Evolutionary conservation across 495 filamentous ascomycete genomes (phyloP).

Genomic region (Xylaria palmicola): DNA sequence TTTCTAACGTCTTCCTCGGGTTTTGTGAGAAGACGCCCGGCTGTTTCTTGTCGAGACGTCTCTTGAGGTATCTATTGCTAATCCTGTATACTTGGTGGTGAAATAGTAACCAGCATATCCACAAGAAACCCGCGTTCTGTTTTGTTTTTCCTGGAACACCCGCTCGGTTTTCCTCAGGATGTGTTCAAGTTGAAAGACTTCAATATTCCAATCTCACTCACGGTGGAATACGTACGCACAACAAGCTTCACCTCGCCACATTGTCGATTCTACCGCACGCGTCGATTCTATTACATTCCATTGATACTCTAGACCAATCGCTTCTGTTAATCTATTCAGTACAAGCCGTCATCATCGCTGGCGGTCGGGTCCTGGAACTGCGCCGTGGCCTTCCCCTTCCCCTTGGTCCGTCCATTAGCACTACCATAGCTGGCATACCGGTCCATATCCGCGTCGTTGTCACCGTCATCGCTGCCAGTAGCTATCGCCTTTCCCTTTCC

Average conservation of each 20-base stretch:
- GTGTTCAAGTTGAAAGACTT: background rate
- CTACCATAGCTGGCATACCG: conserved; percentile 21
- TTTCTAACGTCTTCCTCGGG: background rate
- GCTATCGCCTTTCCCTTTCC: conserved; percentile 49
- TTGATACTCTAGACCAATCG: background rate
- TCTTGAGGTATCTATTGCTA: background rate
- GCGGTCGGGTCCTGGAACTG: conserved; percentile 34
- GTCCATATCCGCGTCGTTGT: conserved; percentile 2
- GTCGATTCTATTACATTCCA: background rate
- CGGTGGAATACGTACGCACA: no score
- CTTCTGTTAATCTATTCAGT: conserved; percentile 14
- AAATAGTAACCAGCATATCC: background rate
- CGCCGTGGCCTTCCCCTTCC: conserved; percentile 51
- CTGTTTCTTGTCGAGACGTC: background rate
- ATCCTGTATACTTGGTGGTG: background rate
- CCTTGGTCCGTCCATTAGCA: conserved; percentile 34
- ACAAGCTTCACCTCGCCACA: background rate
- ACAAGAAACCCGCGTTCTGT: background rate
- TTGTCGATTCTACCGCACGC: background rate
- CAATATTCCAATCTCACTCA: no score
- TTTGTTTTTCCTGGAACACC: conserved; percentile 1
- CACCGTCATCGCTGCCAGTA: conserved; percentile 33
- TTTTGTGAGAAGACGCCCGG: background rate
- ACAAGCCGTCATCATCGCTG: conserved; percentile 34
- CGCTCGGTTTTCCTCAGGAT: background rate